Conservation (phyloP, 129 eudicot species). For the Flaveria bidentis region DNA sequence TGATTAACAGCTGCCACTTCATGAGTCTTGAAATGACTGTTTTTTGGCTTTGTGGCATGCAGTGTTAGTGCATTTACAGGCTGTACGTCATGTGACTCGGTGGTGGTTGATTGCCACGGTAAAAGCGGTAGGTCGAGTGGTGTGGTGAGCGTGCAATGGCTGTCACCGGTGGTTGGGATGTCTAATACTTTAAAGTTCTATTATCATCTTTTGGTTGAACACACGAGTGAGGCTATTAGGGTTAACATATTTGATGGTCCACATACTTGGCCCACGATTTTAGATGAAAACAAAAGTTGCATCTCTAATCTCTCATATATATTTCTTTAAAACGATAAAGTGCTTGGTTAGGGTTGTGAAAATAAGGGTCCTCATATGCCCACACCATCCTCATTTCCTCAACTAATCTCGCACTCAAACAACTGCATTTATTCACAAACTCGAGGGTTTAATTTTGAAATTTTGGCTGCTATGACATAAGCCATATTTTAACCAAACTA, state of each 20-base stretch:
- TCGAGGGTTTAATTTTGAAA: no score
- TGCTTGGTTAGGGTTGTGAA: neutral
- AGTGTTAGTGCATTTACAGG: conserved; percentile 29
- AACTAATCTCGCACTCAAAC: no score
- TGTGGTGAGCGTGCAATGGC: conserved; percentile 11
- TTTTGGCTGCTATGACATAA: no score
- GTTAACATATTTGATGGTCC: conserved; percentile 17
- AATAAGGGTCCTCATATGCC: neutral
- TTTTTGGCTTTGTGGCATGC: conserved; percentile 12
- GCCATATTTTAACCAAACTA: no score
- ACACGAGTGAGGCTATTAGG: conserved; percentile 17
- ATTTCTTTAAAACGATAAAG: neutral
- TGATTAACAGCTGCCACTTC: conserved; percentile 29
- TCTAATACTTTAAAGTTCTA: neutral
- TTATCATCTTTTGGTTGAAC: conserved; percentile 15
- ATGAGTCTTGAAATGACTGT: conserved; percentile 29
- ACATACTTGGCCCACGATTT: conserved; percentile 11
- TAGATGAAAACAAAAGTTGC: conserved; percentile 3
- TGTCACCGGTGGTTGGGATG: neutral
- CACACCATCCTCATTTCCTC: no score
- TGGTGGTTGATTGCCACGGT: neutral
- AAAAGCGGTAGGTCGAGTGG: conserved; percentile 11
- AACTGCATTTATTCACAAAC: no score
- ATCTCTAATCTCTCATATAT: neutral
- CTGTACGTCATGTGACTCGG: conserved; percentile 4